Conservation (phyloP, 192 early-diverging fungal species). For the Radiomyces spectabilis region DNA sequence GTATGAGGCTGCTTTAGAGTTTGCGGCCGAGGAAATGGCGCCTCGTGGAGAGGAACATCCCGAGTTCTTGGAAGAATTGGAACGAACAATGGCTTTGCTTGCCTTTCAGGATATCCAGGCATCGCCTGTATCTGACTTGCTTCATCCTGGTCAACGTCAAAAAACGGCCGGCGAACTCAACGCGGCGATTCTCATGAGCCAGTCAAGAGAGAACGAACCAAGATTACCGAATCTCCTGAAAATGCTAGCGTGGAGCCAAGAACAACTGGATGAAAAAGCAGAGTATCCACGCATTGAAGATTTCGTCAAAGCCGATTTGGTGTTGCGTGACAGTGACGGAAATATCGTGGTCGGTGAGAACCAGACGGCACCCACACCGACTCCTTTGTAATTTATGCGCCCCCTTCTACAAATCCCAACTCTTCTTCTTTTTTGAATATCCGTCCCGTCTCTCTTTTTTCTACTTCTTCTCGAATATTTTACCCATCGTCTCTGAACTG, state of each 20-base stretch:
- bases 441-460: background rate
- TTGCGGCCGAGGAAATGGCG: conserved; percentile 96
- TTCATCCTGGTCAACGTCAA: conserved; percentile 86
- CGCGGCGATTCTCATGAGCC: conserved; percentile 80
- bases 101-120: conserved; percentile 73
- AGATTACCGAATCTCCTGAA: conserved; percentile 86
- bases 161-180: conserved; percentile 93
- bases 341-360: background rate
- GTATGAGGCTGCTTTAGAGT: conserved; percentile 80
- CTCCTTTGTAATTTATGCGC: too few species aligned
- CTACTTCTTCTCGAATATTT: background rate
- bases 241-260: conserved; percentile 92
- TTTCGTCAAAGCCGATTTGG: conserved; percentile 72
- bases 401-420: too few species aligned
- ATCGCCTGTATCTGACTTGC: conserved; percentile 79
- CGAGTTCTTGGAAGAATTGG: conserved; percentile 91
- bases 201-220: conserved; percentile 90
- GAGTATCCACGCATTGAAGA: conserved; percentile 84
- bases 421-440: background rate
- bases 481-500: too few species aligned
- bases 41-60: conserved; percentile 97
- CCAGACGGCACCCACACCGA: too few species aligned
- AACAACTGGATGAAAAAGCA: conserved; percentile 79
- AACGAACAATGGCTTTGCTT: conserved; percentile 93
- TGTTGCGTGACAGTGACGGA: conserved; percentile 18